A percentile compares a stretch with the other conserved stretches of the same genome.
phyloP scores from a whole-genome alignment of 1,284 basidiomycete genomes.

The Puccinia sorghi region DNA sequence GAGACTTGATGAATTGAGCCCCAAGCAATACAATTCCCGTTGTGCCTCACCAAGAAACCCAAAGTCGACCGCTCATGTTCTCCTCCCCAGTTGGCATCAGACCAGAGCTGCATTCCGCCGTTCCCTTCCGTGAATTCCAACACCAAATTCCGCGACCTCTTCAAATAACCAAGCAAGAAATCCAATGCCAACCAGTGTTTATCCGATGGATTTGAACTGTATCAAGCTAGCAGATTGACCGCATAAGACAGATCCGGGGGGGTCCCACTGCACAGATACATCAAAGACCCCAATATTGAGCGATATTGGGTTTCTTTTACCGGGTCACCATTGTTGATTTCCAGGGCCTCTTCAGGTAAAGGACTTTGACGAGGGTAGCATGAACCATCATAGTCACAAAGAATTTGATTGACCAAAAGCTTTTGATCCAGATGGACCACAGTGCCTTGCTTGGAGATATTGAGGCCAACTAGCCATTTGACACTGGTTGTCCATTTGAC shows the following conservation, averaged over 20 bases:
- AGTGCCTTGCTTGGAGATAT: too few relatives aligned
- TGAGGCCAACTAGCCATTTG: too few relatives aligned
- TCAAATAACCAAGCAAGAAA: background rate
- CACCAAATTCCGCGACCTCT: background rate
- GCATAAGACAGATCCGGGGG: slow-evolving; percentile 3
- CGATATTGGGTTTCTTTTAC: background rate
- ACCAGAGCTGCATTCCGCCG: background rate
- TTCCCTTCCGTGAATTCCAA: background rate
- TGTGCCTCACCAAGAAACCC: background rate
- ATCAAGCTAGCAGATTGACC: slow-evolving; percentile 6
- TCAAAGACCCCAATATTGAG: slow-evolving; percentile 1
- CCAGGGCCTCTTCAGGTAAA: background rate
- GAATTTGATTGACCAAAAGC: background rate
- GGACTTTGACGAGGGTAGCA: background rate
- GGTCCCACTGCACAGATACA: slow-evolving; percentile 3
- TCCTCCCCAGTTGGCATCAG: slow-evolving; percentile 27
- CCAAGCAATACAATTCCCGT: background rate
- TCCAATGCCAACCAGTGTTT: background rate
- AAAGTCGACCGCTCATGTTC: slow-evolving; percentile 5
- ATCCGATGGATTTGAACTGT: background rate
- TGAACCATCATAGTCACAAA: background rate
- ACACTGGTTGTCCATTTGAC: background rate
- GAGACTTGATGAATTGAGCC: too few relatives aligned
- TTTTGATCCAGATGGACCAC: background rate
- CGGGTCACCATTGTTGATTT: background rate